A percentile compares a stretch with the other conserved stretches of the same genome.
phyloP scores from a whole-genome alignment of 2,329 filamentous ascomycete species.

The Blastomyces gilchristii region DNA sequence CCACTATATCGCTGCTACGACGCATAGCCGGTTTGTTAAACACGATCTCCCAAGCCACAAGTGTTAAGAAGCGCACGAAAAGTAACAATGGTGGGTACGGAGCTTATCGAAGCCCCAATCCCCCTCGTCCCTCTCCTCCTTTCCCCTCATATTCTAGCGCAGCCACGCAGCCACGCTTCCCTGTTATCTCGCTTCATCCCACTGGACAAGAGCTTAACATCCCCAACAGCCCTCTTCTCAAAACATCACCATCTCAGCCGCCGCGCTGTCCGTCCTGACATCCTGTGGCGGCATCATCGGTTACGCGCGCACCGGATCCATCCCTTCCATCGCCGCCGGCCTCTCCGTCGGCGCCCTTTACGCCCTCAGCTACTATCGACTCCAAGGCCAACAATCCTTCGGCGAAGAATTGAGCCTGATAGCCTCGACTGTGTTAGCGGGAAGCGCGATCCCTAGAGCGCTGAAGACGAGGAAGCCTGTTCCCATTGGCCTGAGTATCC shows the following conservation, averaged over 20 bases:
- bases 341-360: slow-evolving; percentile 70
- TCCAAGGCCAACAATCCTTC: slow-evolving; percentile 65
- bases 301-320: slow-evolving; percentile 71
- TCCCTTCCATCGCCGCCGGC: slow-evolving; percentile 79
- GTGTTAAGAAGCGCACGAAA: too few relatives aligned
- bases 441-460: slow-evolving; percentile 75
- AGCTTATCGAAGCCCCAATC: neutral
- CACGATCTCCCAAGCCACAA: too few relatives aligned
- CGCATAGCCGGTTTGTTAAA: too few relatives aligned
- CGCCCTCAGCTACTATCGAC: slow-evolving; percentile 68
- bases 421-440: slow-evolving; percentile 74
- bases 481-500: slow-evolving; percentile 63
- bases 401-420: slow-evolving; percentile 82
- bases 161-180: neutral
- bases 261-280: slow-evolving; percentile 68
- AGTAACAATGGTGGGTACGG: neutral
- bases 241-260: slow-evolving; percentile 51
- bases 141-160: neutral
- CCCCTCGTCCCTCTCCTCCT: neutral
- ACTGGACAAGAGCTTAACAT: neutral
- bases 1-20: neutral
- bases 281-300: slow-evolving; percentile 80
- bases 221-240: slow-evolving; percentile 12
- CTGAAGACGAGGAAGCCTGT: slow-evolving; percentile 76
- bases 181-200: neutral